Evolutionary conservation across 768 basidiomycete species (phyloP).

Genomic region (Mycena venus): DNA sequence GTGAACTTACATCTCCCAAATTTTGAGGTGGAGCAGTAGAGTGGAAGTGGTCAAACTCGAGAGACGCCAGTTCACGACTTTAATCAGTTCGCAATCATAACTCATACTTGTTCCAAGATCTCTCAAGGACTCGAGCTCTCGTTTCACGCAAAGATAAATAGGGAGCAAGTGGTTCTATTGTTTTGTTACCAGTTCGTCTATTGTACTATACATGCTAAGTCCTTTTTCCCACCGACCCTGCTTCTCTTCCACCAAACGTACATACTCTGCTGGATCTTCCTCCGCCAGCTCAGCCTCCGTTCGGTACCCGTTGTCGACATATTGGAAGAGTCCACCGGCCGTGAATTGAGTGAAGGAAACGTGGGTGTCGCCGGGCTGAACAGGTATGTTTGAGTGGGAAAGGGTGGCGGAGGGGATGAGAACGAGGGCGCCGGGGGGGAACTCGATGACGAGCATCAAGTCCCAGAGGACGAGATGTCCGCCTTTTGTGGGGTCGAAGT

Average conservation of each 20-base stretch:
- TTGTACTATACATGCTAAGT: neutral
- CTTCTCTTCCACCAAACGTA: neutral
- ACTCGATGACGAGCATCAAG: neutral
- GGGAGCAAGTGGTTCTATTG: too few species aligned
- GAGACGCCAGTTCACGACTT: neutral
- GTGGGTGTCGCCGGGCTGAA: conserved; percentile 14
- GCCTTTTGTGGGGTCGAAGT: neutral
- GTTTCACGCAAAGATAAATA: too few species aligned
- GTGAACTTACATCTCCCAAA: neutral
- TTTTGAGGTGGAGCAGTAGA: neutral
- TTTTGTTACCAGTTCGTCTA: too few species aligned
- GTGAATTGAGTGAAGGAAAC: neutral
- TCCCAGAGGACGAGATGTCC: neutral
- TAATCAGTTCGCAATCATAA: neutral
- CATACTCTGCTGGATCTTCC: neutral
- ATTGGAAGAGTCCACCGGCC: neutral
- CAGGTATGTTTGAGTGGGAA: conserved; percentile 28
- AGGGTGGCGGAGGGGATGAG: conserved; percentile 44
- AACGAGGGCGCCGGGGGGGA: neutral
- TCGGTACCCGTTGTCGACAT: neutral
- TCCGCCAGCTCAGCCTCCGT: neutral
- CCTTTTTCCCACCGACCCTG: neutral
- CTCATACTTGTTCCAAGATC: too few species aligned
- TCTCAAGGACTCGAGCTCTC: too few species aligned
- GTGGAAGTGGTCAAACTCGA: neutral